Base-by-base conservation (phyloP, 2,329 filamentous ascomycete species). In the Thielaviopsis cerberus region DNA sequence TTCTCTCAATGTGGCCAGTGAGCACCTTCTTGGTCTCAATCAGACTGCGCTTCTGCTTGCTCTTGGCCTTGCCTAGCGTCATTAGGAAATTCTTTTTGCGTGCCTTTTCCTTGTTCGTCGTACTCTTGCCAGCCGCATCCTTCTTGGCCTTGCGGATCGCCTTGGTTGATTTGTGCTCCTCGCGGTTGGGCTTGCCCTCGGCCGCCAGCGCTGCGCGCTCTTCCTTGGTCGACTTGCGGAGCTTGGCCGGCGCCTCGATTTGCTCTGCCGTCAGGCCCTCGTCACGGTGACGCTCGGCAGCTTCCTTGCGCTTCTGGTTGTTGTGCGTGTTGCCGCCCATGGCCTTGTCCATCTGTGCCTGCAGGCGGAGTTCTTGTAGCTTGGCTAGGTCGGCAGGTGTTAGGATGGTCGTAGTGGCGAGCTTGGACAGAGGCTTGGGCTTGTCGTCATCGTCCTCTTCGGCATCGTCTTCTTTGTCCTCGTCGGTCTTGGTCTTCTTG, bases 81-180 rank as follows among this genome's bases (percentile, higher is more conserved):
- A 98, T 98, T 66, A 98, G 69, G 72, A 98, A 94, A 71, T 98
- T 98, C 86, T 98, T 98, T 78, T 88, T 88, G 64, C 91, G 77
- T 50, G 86, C 82, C 80, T 98, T 98, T 76, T 98, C 92, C 74
- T 86, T 87, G 73, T 98, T 98, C 63, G 91, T 97, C 41, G 88
- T 90, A 69, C 87, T 94, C 82, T 97, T 97, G 66, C 92, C 92
- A 72, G 89, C 81, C 1, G 82, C 78, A 65, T 84, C 81, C 79
- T 94, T 94, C 77, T 90, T 88, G 69, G 88, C 82, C 76, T 88
- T 88, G 66, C 86, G 78, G 67, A 87, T 83, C 17, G 89, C 89
- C 63, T 88, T 83, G 57, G 87, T 92, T 62, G 82, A 86, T 74
- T 91, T 89, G 74, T 95, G 89, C 69, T 92, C 83, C 55, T 81